Evolutionary conservation across 2,329 filamentous ascomycete genomes (phyloP).

Genomic region (Fusarium sp.): DNA sequence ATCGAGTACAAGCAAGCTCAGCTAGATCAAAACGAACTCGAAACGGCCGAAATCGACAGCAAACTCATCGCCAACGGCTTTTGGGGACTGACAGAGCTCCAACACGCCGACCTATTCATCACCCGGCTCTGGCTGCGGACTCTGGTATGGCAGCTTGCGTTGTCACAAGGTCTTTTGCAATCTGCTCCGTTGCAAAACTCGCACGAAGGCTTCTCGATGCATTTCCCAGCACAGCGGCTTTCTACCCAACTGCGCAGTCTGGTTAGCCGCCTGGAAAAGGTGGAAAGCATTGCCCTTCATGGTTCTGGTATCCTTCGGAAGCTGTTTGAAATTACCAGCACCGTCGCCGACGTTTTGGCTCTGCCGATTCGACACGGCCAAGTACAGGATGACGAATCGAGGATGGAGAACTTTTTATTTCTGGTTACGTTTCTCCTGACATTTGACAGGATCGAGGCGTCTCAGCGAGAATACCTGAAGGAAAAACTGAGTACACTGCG

Average conservation of each 20-base stretch:
- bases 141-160: slow-evolving; percentile 53
- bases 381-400: slow-evolving; percentile 55
- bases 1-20: slow-evolving; percentile 53
- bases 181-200: slow-evolving; percentile 45
- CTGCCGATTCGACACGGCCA: slow-evolving; percentile 53
- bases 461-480: slow-evolving; percentile 54
- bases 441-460: slow-evolving; percentile 58
- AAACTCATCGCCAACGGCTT: slow-evolving; percentile 38
- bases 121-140: slow-evolving; percentile 54
- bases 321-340: slow-evolving; percentile 67
- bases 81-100: slow-evolving; percentile 49
- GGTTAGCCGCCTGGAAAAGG: slow-evolving; percentile 47
- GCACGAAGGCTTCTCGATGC: slow-evolving; percentile 52
- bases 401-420: slow-evolving; percentile 63
- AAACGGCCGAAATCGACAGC: slow-evolving; percentile 42
- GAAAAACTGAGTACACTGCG: slow-evolving; percentile 52
- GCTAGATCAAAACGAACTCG: slow-evolving; percentile 51
- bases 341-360: slow-evolving; percentile 66
- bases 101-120: slow-evolving; percentile 53
- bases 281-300: slow-evolving; percentile 61
- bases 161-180: slow-evolving; percentile 51
- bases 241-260: slow-evolving; percentile 52
- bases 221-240: slow-evolving; percentile 51
- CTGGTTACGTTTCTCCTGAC: slow-evolving; percentile 61
- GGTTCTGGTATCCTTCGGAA: slow-evolving; percentile 67